phyloP scores from a whole-genome alignment of 306 rosid species.

The Pachyrhizus erosus region DNA sequence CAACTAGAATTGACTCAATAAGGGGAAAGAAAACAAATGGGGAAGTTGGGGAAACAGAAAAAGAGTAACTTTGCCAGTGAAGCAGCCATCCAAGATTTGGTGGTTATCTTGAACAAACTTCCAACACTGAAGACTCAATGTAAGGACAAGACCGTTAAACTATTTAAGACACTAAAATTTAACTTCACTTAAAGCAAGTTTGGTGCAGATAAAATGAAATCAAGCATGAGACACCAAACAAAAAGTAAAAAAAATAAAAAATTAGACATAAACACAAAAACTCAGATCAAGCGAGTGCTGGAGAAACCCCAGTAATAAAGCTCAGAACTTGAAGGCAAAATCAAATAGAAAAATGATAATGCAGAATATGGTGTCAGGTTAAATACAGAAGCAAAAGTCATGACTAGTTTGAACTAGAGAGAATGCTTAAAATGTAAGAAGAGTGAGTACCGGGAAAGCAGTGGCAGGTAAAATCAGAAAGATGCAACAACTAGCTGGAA shows the following conservation, averaged over 20 bases:
- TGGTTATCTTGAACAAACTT: constrained; percentile 13
- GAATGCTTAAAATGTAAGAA: constrained; percentile 35
- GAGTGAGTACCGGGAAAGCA: constrained; percentile 31
- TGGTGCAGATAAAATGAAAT: constrained; percentile 16
- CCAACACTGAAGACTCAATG: constrained; percentile 10
- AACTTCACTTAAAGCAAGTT: constrained; percentile 30
- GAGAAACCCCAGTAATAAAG: constrained; percentile 18
- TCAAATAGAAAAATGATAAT: constrained; percentile 42
- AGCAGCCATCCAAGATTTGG: constrained; percentile 31
- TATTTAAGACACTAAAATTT: background rate
- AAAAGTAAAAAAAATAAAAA: background rate
- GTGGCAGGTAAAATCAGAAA: constrained; percentile 39
- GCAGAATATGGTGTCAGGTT: constrained; percentile 46
- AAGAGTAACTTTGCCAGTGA: constrained; percentile 12
- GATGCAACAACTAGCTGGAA: constrained; percentile 43
- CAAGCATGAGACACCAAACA: background rate
- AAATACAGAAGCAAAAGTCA: constrained; percentile 7
- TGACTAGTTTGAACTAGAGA: background rate
- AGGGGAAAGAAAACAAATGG: background rate
- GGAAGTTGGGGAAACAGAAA: constrained; percentile 21
- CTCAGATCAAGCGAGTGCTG: constrained; percentile 57
- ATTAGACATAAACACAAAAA: background rate
- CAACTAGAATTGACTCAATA: background rate
- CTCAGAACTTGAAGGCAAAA: constrained; percentile 38
- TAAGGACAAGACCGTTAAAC: constrained; percentile 7